phyloP scores from a whole-genome alignment of 495 filamentous ascomycete genomes.

The Wilcoxina mikolae region DNA sequence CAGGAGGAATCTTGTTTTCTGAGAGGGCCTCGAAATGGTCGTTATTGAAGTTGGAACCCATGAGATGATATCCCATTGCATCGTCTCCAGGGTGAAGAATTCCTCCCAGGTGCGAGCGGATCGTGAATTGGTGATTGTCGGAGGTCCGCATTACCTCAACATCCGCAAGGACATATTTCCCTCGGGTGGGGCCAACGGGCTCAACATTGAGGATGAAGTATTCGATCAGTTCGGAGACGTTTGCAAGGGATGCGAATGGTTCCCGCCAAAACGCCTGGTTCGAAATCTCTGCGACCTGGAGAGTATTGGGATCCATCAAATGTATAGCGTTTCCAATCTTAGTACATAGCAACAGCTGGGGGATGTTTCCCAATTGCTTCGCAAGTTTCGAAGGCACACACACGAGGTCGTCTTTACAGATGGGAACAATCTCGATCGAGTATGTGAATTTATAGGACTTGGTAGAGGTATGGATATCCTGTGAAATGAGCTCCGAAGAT shows the following conservation, averaged over 20 bases:
- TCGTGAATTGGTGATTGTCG: slow-evolving; percentile 74
- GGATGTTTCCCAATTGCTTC: slow-evolving; percentile 69
- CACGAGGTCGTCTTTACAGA: slow-evolving; percentile 93
- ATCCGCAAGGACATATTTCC: slow-evolving; percentile 72
- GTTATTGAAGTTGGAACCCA: slow-evolving; percentile 84
- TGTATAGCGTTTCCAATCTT: slow-evolving; percentile 81
- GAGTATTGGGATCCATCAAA: slow-evolving; percentile 75
- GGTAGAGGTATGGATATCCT: slow-evolving; percentile 76
- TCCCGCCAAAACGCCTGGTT: slow-evolving; percentile 71
- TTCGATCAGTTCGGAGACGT: slow-evolving; percentile 71
- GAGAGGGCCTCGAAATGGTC: slow-evolving; percentile 65
- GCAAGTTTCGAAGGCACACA: slow-evolving; percentile 83
- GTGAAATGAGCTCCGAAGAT: slow-evolving; percentile 79
- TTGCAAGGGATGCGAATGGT: slow-evolving; percentile 70
- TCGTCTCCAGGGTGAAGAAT: slow-evolving; percentile 81
- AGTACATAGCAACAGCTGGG: slow-evolving; percentile 66
- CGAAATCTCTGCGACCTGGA: slow-evolving; percentile 76
- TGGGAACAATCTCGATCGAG: slow-evolving; percentile 70
- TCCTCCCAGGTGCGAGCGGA: slow-evolving; percentile 75
- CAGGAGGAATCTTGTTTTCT: slow-evolving; percentile 67
- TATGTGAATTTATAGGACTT: slow-evolving; percentile 88
- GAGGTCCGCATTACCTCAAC: slow-evolving; percentile 72
- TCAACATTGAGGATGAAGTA: slow-evolving; percentile 95
- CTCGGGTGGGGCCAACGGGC: slow-evolving; percentile 53
- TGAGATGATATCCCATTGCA: slow-evolving; percentile 78